Percentiles rank a stretch among this genome's conserved stretches.
Conservation (phyloP, 257 asterid species). For the Primulina tabacum region DNA sequence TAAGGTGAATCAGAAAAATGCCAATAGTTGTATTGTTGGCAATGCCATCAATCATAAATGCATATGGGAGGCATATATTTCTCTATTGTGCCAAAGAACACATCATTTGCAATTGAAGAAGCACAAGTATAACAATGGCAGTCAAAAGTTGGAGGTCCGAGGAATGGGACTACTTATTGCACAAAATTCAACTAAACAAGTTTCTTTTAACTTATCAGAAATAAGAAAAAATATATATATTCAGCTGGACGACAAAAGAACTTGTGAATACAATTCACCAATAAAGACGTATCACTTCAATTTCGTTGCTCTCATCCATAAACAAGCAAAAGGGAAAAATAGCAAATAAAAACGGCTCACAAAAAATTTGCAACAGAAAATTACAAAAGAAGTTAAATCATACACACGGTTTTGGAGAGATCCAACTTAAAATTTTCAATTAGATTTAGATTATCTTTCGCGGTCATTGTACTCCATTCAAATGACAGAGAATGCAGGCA, state of each 20-base stretch:
- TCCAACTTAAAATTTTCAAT: background rate
- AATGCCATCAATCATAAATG: background rate
- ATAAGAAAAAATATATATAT: background rate
- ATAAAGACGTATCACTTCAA: too few species aligned
- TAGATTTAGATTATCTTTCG: background rate
- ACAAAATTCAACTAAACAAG: background rate
- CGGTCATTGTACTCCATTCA: background rate
- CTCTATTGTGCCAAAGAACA: background rate
- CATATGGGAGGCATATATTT: too few species aligned
- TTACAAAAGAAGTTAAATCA: too few species aligned
- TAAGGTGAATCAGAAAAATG: too few species aligned
- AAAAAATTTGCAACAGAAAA: background rate
- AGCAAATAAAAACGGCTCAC: background rate
- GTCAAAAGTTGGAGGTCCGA: background rate
- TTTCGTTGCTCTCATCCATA: background rate
- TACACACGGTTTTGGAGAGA: background rate
- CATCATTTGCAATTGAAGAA: background rate
- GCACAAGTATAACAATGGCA: background rate
- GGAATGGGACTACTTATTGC: background rate
- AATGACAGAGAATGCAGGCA: too few species aligned
- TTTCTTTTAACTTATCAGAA: background rate
- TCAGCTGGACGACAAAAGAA: constrained; percentile 1
- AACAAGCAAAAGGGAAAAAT: background rate
- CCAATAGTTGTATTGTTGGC: background rate
- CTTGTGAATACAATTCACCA: background rate